phyloP scores from a whole-genome alignment of 108 stramenopile species.

The Skeletonema tropicum region DNA sequence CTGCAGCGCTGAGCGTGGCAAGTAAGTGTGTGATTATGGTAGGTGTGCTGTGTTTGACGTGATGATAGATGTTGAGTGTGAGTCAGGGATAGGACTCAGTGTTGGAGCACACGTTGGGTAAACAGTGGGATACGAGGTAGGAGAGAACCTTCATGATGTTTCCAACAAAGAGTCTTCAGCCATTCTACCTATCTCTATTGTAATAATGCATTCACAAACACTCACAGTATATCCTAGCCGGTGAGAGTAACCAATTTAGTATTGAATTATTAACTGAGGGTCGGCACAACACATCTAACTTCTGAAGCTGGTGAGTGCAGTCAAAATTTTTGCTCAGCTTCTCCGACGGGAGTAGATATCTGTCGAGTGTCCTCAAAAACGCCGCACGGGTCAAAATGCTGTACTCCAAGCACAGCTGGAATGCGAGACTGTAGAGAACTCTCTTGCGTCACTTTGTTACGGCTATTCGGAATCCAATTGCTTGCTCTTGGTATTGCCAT shows the following conservation, averaged over 20 bases:
- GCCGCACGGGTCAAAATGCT: not conserved
- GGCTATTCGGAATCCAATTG: not conserved
- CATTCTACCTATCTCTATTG: no score
- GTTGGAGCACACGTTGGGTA: not conserved
- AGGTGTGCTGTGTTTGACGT: no score
- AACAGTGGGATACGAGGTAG: not conserved
- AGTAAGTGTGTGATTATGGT: no score
- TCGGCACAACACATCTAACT: not conserved
- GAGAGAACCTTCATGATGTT: no score
- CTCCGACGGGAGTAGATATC: not conserved
- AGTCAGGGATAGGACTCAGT: not conserved
- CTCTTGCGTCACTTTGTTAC: not conserved
- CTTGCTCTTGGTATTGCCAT: no score
- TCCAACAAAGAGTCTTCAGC: no score
- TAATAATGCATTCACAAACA: not conserved
- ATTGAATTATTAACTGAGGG: not conserved
- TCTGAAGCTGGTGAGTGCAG: not conserved
- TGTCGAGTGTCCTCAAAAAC: not conserved
- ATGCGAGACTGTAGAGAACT: not conserved
- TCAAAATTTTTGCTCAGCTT: not conserved
- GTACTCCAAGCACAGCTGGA: not conserved
- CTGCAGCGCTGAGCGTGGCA: no score
- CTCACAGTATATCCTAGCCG: not conserved
- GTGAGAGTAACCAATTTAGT: not conserved
- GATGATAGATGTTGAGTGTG: no score